Evolutionary conservation across 1,284 basidiomycete genomes (phyloP), one percentile per base, ranked within the genome.

Genomic region (Phylloporus sp.): DNA sequence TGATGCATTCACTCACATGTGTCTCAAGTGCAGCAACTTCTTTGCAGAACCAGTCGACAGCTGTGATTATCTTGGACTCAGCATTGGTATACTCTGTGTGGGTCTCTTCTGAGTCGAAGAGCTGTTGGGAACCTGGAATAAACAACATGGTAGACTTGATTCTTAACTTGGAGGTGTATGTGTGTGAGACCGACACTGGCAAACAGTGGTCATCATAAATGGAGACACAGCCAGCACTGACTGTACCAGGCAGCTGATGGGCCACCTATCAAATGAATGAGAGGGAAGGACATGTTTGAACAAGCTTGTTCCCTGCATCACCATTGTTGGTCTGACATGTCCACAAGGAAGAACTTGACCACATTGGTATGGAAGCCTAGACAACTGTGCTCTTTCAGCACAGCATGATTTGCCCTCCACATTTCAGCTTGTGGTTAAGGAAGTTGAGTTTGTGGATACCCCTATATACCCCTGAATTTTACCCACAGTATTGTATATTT

Each of bases 1-100:
- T 91, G 63, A 94, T 84, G 40, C 91, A 88, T 40, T 92, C 92
- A 63, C 81, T 86, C 2, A 89, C 90, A n/a, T 91, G 86, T 24
- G 82, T 83, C 75, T 92, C 90, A 42, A 87, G 77, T 26, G 77
- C 79, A 12, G 88, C 86, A 56, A 88, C 86, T 69, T 92, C 90
- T 65, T 89, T 90, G 58, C 86, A 81, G 79, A 85, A 91, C 86
- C 87, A 89, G 37, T 90, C 89, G 26, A 90, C 80, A 6, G 84
- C 79, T 2, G 79, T 73, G 47, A 78, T 72, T 90, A 94, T 93
- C 67, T 84, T 84, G n/a, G 79, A 74, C 65, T 90, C 87, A 0
- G 85, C 74, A 67, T 84, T 86, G 29, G 77, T 72, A 67, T 89
- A 90, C 69, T 90, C 88, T 60, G 68, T 15, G 53, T 78, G 80